These are phyloP conservation scores for Penicillium tannophilum DNA, from an alignment of 495 filamentous ascomycete species.

Conservation along the genomic window DNA sequence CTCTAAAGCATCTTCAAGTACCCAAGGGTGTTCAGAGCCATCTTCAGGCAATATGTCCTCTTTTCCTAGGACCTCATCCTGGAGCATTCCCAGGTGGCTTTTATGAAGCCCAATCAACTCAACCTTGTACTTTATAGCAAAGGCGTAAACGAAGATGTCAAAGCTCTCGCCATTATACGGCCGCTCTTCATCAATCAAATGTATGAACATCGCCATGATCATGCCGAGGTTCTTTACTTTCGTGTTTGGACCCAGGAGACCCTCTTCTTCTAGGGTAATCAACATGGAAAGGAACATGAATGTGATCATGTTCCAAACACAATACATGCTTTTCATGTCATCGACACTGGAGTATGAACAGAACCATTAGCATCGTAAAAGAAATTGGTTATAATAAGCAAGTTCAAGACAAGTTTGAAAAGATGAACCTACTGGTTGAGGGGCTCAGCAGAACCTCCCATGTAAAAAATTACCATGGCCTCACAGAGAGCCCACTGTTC, in stretches of 20 bases:
- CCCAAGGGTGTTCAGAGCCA: background rate
- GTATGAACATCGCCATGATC: slow-evolving; percentile 24
- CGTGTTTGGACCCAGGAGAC: slow-evolving; percentile 29
- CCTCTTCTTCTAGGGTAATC: slow-evolving; percentile 26
- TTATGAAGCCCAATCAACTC: background rate
- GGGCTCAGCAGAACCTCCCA: slow-evolving; percentile 4
- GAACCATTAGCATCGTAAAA: slow-evolving; percentile 9
- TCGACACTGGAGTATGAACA: slow-evolving; percentile 22
- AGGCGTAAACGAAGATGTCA: background rate
- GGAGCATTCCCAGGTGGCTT: background rate
- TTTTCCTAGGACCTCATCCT: background rate
- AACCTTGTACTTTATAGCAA: background rate
- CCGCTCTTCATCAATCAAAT: background rate
- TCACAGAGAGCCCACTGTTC: slow-evolving; percentile 41
- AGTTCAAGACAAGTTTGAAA: background rate
- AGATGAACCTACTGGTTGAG: background rate
- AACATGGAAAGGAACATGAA: slow-evolving; percentile 36
- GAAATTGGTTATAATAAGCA: slow-evolving; percentile 11
- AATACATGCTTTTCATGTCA: slow-evolving; percentile 21
- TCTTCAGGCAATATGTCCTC: background rate
- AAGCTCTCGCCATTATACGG: background rate
- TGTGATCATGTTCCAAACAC: slow-evolving; percentile 20
- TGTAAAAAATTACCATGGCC: slow-evolving; percentile 20
- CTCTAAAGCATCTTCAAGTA: background rate
- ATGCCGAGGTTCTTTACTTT: slow-evolving; percentile 38